Base-by-base conservation (phyloP, 441 rosid genomes). In the Biscutella laevigata region DNA sequence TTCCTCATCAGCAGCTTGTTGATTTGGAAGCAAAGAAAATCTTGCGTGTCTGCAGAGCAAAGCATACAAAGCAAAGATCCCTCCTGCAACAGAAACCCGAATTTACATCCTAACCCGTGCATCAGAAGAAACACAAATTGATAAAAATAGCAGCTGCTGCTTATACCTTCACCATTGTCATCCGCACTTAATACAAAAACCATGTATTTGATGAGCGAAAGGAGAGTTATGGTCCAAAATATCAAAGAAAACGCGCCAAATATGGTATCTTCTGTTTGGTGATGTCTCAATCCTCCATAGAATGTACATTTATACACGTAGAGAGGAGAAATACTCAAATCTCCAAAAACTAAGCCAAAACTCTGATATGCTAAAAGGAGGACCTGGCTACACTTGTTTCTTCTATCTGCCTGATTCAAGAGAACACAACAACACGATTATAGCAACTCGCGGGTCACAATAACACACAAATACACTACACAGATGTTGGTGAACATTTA, bases 1-100 rank as follows among this genome's bases (percentile, higher is more conserved):
- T 70, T 87, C 98, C 74, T 85, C 96, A 54, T 91, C 98, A 4
- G 86, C 86, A 1, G 85, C 83, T 69, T 91, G 96, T 57, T 81
- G 82, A 68, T 87, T 91, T 7, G 95, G 96, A 70, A 85, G 88
- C 81, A 91, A 75, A 53, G 85, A 68, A 56, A 87, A 65, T 52
- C 82, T 88, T 5, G 82, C 86, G 28, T 81, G 84, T 59, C 96
- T 72, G 25, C 95, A 87, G 48, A 87, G 87, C 49, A 87, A 79
- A 21, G 95, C 77, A 39, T 91, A 87, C 62, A 91, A 58, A 51
- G 96, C 82, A 61, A 87, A 80, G 62, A 77, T 71, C 50, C 96
- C 95, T 47, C 98, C 98, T 91, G 78, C 68, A 69, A 63, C 47
- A 65, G 16, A 29, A 55, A 41, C 10, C 51, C 20, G 30, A 52